These are phyloP conservation scores for Trichoderma atrobrunneum DNA, from an alignment of 2,329 filamentous ascomycete species.

Conservation along the genomic window DNA sequence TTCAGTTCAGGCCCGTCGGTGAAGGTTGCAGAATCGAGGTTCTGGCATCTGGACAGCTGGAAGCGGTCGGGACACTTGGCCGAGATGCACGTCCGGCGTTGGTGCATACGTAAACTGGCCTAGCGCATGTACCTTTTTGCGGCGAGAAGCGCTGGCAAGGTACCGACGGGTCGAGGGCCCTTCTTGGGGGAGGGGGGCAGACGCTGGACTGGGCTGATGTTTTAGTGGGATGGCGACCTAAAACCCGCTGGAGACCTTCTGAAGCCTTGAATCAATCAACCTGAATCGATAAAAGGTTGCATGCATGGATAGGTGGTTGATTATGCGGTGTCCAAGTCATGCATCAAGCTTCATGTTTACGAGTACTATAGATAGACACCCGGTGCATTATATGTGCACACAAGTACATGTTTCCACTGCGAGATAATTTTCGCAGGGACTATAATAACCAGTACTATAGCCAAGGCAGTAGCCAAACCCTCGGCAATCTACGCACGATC, in stretches of 20 bases:
- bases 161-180: background rate
- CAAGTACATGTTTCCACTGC: background rate
- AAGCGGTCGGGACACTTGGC: slow-evolving; percentile 17
- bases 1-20: slow-evolving; percentile 1
- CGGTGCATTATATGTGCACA: background rate
- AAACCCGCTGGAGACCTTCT: background rate
- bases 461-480: background rate
- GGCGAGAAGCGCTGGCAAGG: background rate
- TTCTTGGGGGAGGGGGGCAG: background rate
- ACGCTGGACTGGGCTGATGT: slow-evolving; percentile 8
- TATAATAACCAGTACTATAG: background rate
- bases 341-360: background rate
- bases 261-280: background rate
- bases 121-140: background rate
- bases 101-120: background rate
- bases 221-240: background rate
- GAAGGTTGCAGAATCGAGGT: slow-evolving; percentile 18
- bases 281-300: background rate
- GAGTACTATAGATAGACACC: too few relatives aligned
- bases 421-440: background rate
- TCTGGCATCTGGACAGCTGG: slow-evolving; percentile 11
- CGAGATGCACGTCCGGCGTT: background rate
- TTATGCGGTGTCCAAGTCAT: background rate
- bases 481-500: background rate
- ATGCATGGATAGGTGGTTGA: background rate